Evolutionary conservation across 768 basidiomycete genomes (phyloP).

Genomic region (Cystobasidium onofrii): DNA sequence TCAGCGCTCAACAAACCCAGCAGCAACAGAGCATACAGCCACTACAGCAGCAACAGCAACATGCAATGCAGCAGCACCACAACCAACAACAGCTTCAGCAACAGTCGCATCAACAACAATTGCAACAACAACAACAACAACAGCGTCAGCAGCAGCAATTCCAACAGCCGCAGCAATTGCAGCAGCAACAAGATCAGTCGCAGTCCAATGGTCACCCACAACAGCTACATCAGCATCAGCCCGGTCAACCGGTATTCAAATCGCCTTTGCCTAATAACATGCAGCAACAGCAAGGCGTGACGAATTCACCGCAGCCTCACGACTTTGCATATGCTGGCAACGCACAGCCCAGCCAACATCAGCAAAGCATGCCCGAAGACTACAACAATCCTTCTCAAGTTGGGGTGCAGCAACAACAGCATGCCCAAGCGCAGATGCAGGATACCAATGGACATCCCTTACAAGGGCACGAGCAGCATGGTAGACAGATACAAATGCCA

Average conservation of each 20-base stretch:
- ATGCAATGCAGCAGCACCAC: constrained; percentile 27
- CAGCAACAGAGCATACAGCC: constrained; percentile 20
- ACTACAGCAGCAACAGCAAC: constrained; percentile 7
- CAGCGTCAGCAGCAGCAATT: not conserved
- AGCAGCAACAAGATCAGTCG: not conserved
- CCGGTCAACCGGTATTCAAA: not conserved
- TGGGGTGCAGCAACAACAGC: not conserved
- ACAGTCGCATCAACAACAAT: not conserved
- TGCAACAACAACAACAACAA: not conserved
- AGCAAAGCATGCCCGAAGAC: not conserved
- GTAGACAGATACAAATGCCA: not conserved
- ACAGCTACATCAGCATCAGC: not conserved
- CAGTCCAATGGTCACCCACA: not conserved
- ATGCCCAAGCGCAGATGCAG: not conserved
- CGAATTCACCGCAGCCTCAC: not conserved
- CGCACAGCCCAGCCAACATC: not conserved
- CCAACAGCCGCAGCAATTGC: not conserved
- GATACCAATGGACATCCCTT: not conserved
- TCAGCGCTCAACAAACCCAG: not conserved
- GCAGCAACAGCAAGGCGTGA: constrained; percentile 6
- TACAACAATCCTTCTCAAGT: not conserved
- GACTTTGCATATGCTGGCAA: not conserved
- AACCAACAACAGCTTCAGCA: not conserved
- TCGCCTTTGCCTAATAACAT: not conserved
- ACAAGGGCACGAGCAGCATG: not conserved